These are phyloP conservation scores for Sporopachydermia cereana DNA, from an alignment of 1,139 yeast species.

Conservation along the genomic window DNA sequence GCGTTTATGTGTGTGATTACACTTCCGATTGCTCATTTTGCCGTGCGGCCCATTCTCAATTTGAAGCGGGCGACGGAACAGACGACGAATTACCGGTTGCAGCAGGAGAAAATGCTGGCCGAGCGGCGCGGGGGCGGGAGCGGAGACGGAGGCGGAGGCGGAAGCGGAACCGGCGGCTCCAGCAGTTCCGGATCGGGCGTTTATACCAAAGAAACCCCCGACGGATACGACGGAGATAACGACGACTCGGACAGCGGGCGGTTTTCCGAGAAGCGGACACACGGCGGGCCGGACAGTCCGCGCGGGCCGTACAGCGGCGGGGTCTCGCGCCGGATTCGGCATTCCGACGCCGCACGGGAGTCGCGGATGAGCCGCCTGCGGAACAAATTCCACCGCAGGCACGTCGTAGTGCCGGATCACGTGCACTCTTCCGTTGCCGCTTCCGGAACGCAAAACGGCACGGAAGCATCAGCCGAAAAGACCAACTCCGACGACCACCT, in stretches of 20 bases:
- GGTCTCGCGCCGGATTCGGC: background rate
- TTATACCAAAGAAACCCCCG: slow-evolving; percentile 13
- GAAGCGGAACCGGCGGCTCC: slow-evolving; percentile 8
- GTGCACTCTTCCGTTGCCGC: slow-evolving; percentile 9
- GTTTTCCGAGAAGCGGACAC: background rate
- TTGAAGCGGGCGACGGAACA: slow-evolving; percentile 78
- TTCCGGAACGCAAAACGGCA: background rate
- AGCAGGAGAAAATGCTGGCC: slow-evolving; percentile 8
- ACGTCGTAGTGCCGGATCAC: slow-evolving; percentile 11
- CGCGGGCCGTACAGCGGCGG: slow-evolving; percentile 1
- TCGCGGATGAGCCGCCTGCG: background rate
- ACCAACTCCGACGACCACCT: background rate
- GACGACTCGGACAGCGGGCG: background rate
- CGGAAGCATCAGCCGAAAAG: background rate
- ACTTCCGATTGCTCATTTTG: slow-evolving; percentile 73
- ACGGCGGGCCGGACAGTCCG: background rate
- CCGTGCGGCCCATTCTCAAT: slow-evolving; percentile 72
- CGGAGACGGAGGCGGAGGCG: background rate
- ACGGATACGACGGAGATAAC: slow-evolving; percentile 14
- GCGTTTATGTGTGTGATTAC: slow-evolving; percentile 64
- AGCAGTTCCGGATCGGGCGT: slow-evolving; percentile 9
- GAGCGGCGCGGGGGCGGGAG: background rate
- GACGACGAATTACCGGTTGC: slow-evolving; percentile 23
- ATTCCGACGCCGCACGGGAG: background rate
- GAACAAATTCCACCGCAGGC: background rate